Evolutionary conservation across 352 stramenopile species (phyloP).

Genomic region (Phytophthora litchii): DNA sequence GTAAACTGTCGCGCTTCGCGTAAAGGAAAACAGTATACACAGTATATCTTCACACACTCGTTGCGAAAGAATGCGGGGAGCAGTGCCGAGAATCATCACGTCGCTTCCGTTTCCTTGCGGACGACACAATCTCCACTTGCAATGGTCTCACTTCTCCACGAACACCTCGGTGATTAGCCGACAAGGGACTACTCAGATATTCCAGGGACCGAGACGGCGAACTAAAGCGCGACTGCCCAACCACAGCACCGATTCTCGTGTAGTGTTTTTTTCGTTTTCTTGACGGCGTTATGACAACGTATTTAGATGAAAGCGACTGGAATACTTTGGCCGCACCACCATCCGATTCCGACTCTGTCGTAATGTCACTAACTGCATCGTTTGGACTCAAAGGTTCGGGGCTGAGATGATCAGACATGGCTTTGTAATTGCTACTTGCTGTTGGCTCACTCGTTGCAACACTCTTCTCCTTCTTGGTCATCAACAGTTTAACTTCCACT

Average conservation of each 20-base stretch:
- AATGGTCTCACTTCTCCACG: slow-evolving; percentile 16
- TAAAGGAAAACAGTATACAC: too few relatives aligned
- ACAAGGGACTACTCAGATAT: slow-evolving; percentile 15
- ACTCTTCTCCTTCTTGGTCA: slow-evolving; percentile 6
- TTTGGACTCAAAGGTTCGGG: slow-evolving; percentile 6
- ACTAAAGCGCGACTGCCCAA: slow-evolving; percentile 11
- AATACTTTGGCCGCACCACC: slow-evolving; percentile 24
- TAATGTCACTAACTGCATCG: slow-evolving; percentile 27
- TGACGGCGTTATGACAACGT: slow-evolving; percentile 2
- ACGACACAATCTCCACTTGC: slow-evolving; percentile 23
- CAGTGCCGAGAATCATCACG: background rate
- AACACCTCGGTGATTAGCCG: background rate
- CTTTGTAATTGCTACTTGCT: background rate
- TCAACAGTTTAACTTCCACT: background rate
- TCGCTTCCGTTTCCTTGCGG: slow-evolving; percentile 20
- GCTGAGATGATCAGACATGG: background rate
- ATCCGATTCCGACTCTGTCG: slow-evolving; percentile 41
- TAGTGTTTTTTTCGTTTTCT: slow-evolving; percentile 23
- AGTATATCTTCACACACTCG: slow-evolving; percentile 1
- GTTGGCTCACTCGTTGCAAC: background rate
- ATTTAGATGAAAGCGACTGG: slow-evolving; percentile 17
- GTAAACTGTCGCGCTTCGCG: too few relatives aligned
- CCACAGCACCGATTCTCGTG: background rate
- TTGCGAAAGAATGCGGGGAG: slow-evolving; percentile 3
- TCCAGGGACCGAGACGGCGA: slow-evolving; percentile 22